Evolutionary conservation across 495 filamentous ascomycete genomes (phyloP).

Genomic region (Achaetomiella virescens): DNA sequence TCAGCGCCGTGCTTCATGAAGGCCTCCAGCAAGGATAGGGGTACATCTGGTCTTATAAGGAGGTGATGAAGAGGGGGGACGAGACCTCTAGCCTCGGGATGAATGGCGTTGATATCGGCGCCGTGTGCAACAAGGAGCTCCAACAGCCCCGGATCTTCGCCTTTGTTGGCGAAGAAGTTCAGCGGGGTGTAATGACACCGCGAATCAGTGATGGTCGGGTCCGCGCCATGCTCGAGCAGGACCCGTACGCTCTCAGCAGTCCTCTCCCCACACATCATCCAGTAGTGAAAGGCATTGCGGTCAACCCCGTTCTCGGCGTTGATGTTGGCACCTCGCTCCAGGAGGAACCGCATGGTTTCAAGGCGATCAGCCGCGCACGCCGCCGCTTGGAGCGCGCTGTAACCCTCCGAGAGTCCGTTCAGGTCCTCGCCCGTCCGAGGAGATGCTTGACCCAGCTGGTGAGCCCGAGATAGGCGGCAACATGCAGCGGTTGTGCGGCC

Average conservation of each 20-base stretch:
- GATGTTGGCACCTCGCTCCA: conserved; percentile 44
- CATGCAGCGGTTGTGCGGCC: conserved; percentile 11
- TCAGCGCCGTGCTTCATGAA: conserved; percentile 16
- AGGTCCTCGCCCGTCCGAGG: conserved; percentile 13
- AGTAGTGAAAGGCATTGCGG: background rate
- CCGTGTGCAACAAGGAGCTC: conserved; percentile 13
- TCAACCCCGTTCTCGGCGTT: conserved; percentile 18
- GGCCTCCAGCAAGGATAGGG: conserved; percentile 2
- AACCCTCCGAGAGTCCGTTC: conserved; percentile 8
- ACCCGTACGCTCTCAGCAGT: background rate
- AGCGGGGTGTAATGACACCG: background rate
- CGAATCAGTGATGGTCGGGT: background rate
- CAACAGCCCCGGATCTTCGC: conserved; percentile 5
- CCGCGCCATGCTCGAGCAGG: conserved; percentile 11
- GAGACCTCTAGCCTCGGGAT: background rate
- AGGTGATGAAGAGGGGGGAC: conserved; percentile 11
- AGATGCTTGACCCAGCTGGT: conserved; percentile 14
- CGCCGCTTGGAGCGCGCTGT: conserved; percentile 48
- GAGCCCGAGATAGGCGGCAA: conserved; percentile 15
- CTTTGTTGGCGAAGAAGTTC: conserved; percentile 9
- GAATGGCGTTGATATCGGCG: conserved; percentile 12
- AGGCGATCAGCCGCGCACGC: conserved; percentile 35
- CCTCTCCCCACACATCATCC: background rate
- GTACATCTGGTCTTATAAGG: background rate
- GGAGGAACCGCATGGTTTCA: conserved; percentile 44